Percentiles rank a stretch among this genome's conserved stretches.
Conservation (phyloP, 176 grass and related monocot species). For the maize (Zea mays) region Zm-B73-REFERENCE-NAM-5.0 NC_050096.1:272696001-272696500, state of each 20-base stretch:
- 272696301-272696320: slow-evolving; percentile 94
- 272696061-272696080: slow-evolving; percentile 35
- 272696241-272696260: slow-evolving; percentile 76
- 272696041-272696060: slow-evolving; percentile 71
- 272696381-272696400: slow-evolving; percentile 75
- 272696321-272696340: slow-evolving; percentile 79
- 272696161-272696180: slow-evolving; percentile 84
- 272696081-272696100: slow-evolving; percentile 39
- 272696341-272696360: slow-evolving; percentile 64
- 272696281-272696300: slow-evolving; percentile 88
- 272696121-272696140: slow-evolving; percentile 33
- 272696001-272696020: slow-evolving; percentile 84
- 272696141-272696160: slow-evolving; percentile 61
- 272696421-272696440: slow-evolving; percentile 97
- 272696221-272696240: slow-evolving; percentile 82
- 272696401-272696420: slow-evolving; percentile 92
- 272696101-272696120: slow-evolving; percentile 24
- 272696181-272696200: slow-evolving; percentile 86
- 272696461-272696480: slow-evolving; percentile 94
- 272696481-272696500: slow-evolving; percentile 81
- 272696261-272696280: slow-evolving; percentile 76
- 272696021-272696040: slow-evolving; percentile 47
- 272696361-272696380: slow-evolving; percentile 54
- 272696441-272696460: slow-evolving; percentile 99
- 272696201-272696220: slow-evolving; percentile 82